Evolutionary conservation across 2,329 filamentous ascomycete species (phyloP), one percentile per base, ranked within the genome.

Genomic region (Penicillium concentricum): DNA sequence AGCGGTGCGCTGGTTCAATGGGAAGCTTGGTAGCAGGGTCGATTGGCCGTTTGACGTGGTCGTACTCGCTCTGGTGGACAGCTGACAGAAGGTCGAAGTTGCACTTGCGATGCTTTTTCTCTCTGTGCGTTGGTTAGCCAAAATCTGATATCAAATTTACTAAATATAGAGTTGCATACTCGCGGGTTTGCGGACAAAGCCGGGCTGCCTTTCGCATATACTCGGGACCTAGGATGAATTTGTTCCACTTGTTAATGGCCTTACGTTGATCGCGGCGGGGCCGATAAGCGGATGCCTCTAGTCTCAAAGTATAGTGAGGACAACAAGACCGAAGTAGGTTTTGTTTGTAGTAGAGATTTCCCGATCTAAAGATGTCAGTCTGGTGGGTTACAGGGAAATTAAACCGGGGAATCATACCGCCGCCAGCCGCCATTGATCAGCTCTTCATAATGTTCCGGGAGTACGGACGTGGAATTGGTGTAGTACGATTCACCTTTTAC

Each of bases 261-360:
- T 76, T 74, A 38, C 76, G 74, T 60, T 81, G 79, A 59, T 80
- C 78, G 51, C 72, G 74, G 43, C 73, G 70, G n/a, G 78, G 67
- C 56, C 72, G 73, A 63, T 76, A 81, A 28, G 69, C 72, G 4
- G 72, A 65, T 1, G 74, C 77, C 62, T 78, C 73, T 43, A 81
- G 69, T 47, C 78, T 76, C 61, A 81, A 71, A 13, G 79, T 80
- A 62, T 81, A 97, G 69, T 97, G 92, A 43, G 92, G 92, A 73
- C 94, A 99, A 69, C 94, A 99, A 60, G 91, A 90, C 55, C 86
- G 81, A 57, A 83, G 82, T 67, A 91, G 87, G 72, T 81, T 79
- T 61, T 76, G 79, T 63, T 80, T 81, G 65, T 81, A 81, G 65
- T 79, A 80, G 45, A 79, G 69, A 12, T 72, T 76, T 2, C 79